Evolutionary conservation across 108 stramenopile genomes (phyloP), one percentile per base, ranked within the genome.

Genomic region (Seminavis robusta): DNA sequence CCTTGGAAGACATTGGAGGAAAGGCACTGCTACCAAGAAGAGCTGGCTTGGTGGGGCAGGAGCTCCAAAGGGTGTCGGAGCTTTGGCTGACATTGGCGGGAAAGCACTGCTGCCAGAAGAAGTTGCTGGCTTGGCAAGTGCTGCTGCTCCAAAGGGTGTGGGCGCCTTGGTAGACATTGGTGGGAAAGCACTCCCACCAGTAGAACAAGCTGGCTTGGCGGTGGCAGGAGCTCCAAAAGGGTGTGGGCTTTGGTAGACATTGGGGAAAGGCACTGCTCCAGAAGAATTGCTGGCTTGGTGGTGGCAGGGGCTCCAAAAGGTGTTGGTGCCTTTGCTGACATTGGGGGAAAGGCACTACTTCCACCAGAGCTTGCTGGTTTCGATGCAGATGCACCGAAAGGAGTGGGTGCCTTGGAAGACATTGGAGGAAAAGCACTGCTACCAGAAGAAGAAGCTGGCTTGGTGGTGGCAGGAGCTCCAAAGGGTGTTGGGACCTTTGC

Each of bases 61-160:
- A 37, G 5, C 47, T 41, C 7, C 61, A 62, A 9, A 51, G 2
- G 85, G 76, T 24, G 63, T 80, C 25, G 83, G 81, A n/a, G 83
- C 75, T 47, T 62, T 64, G 21, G 52, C 45, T 28, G 84, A 77
- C 79, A 81, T 81, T 23, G 79, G 77, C 47, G 79, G 79, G 59
- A 79, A 74, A 25, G 61, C 76, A 45, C 44, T 45, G 9, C 11
- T 28, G 17, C 17, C 7, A 1, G 20, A 20, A 7, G 62, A 39
- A 1, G 21, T 24, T 17, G 54, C 62, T 16, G 48, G 36, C 45
- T 32, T 30, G 15, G 47, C 51, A 4, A 57, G 45, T 15, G 69
- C 64, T 28, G 39, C 16, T 63, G 25, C 51, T 42, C 67, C 61
- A 39, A 71, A 77, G 0, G 76, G 69, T 11, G 69, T 67, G 0